These are phyloP conservation scores for Coccomyxa subellipsoidea DNA, from an alignment of 163 green algal genomes.

Conservation along the genomic window DNA sequence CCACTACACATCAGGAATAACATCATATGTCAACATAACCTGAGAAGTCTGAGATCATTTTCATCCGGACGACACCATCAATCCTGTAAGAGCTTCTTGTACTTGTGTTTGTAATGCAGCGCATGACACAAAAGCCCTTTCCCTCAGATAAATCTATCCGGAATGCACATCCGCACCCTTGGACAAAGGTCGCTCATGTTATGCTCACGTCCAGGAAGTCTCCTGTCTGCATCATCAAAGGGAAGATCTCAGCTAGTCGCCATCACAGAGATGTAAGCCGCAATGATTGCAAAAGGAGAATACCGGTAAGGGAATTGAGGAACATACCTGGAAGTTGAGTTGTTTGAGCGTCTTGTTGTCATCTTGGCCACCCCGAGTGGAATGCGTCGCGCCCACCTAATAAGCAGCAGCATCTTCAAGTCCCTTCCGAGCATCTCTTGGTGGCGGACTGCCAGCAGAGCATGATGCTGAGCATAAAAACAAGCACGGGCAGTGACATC, in stretches of 20 bases:
- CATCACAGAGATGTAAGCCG: background rate
- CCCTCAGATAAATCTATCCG: too few relatives aligned
- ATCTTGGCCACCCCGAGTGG: constrained; percentile 45
- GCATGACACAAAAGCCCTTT: too few relatives aligned
- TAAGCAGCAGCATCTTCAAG: background rate
- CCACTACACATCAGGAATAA: too few relatives aligned
- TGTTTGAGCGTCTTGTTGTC: constrained; percentile 71
- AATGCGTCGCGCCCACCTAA: constrained; percentile 64
- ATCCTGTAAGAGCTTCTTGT: too few relatives aligned
- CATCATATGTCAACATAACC: too few relatives aligned
- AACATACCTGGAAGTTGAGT: constrained; percentile 67
- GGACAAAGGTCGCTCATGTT: constrained; percentile 13
- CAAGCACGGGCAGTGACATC: background rate
- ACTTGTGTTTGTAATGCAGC: too few relatives aligned
- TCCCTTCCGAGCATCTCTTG: too few relatives aligned
- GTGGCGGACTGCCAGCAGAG: too few relatives aligned
- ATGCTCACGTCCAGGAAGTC: constrained; percentile 53
- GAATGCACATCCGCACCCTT: background rate
- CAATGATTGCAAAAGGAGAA: background rate
- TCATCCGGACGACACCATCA: too few relatives aligned
- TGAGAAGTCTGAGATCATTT: too few relatives aligned
- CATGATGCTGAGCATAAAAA: constrained; percentile 7
- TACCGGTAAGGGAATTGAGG: background rate
- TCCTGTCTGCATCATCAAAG: constrained; percentile 37
- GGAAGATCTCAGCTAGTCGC: too few relatives aligned